These are phyloP conservation scores for Paramecium biaurelia DNA, from an alignment of 73 alveolate genomes.

Conservation along the genomic window DNA sequence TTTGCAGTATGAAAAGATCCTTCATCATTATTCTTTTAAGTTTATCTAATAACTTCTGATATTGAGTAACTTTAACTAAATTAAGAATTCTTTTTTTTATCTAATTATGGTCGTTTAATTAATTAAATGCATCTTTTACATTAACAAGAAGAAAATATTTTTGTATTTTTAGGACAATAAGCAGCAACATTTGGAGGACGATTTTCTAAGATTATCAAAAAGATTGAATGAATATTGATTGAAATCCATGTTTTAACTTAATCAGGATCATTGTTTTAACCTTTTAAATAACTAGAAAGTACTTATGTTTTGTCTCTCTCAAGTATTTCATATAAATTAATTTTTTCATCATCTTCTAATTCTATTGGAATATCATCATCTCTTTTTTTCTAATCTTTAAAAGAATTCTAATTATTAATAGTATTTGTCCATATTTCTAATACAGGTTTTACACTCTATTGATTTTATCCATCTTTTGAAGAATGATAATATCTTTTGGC, in stretches of 20 bases:
- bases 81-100: not conserved
- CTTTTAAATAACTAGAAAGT: slow-evolving; percentile 30
- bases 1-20: slow-evolving; percentile 3
- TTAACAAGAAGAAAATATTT: not conserved
- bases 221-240: not conserved
- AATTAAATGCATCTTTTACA: not conserved
- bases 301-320: slow-evolving; percentile 52
- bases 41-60: not conserved
- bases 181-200: not conserved
- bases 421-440: slow-evolving; percentile 49
- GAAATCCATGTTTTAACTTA: not conserved
- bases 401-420: slow-evolving; percentile 24
- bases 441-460: slow-evolving; percentile 22
- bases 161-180: slow-evolving; percentile 23
- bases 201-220: not conserved
- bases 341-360: slow-evolving; percentile 52
- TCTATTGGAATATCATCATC: slow-evolving; percentile 51
- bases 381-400: slow-evolving; percentile 20
- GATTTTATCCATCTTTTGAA: slow-evolving; percentile 42
- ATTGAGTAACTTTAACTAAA: not conserved
- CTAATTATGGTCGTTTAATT: not conserved
- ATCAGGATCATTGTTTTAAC: slow-evolving; percentile 46
- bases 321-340: slow-evolving; percentile 20
- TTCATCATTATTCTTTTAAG: not conserved
- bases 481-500: slow-evolving; percentile 54